Evolutionary conservation across 2,329 filamentous ascomycete genomes (phyloP).

Genomic region (Diplodia corticola): DNA sequence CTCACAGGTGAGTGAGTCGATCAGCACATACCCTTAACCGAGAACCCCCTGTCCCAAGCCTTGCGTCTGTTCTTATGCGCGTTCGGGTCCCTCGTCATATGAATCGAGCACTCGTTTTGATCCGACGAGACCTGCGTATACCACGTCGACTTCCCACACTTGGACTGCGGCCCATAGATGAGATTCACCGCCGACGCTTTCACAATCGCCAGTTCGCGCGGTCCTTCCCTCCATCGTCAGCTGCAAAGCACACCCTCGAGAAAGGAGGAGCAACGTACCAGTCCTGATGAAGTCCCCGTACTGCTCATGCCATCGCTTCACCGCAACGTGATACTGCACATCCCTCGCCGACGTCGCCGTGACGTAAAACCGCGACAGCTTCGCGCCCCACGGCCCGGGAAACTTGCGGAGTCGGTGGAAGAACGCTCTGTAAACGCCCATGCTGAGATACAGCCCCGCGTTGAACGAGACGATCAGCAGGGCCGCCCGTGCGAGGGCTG

Average conservation of each 20-base stretch:
- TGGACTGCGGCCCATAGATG: constrained; percentile 34
- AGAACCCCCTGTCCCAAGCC: constrained; percentile 39
- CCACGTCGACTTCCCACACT: constrained; percentile 35
- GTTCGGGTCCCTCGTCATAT: constrained; percentile 33
- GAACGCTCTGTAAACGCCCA: constrained; percentile 42
- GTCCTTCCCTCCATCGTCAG: constrained; percentile 26
- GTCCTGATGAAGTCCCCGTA: constrained; percentile 39
- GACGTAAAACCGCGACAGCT: constrained; percentile 43
- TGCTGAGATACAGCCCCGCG: constrained; percentile 33
- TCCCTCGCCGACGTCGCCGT: constrained; percentile 30
- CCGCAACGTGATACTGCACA: constrained; percentile 31
- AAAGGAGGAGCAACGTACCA: too few relatives aligned
- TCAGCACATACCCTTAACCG: constrained; percentile 26
- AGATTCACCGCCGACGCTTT: constrained; percentile 32
- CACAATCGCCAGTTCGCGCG: constrained; percentile 36
- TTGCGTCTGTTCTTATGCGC: constrained; percentile 36
- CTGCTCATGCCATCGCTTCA: constrained; percentile 31
- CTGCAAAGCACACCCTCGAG: too few relatives aligned
- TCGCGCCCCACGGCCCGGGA: constrained; percentile 40
- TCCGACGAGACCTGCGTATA: constrained; percentile 28
- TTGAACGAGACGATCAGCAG: background rate
- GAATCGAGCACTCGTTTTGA: constrained; percentile 30
- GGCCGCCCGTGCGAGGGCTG: background rate
- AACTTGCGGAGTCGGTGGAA: constrained; percentile 45
- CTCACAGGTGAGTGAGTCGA: background rate